Percentiles rank a stretch among this genome's conserved stretches.
Evolutionary conservation across 2,329 filamentous ascomycete genomes (phyloP).

Genomic region (Lasiodiplodia gonubiensis): DNA sequence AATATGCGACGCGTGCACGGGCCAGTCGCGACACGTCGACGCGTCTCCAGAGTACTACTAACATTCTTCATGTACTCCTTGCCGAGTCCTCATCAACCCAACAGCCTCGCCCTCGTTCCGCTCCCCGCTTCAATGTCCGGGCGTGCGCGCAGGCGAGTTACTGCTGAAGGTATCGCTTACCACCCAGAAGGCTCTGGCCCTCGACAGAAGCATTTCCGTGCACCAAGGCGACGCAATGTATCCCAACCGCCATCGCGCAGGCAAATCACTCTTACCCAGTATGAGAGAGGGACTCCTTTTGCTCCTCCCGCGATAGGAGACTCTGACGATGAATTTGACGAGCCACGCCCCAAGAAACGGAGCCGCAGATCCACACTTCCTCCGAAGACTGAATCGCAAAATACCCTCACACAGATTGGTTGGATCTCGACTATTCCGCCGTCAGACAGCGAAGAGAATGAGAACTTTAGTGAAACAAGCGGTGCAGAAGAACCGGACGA

Average conservation of each 20-base stretch:
- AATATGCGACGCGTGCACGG: neutral
- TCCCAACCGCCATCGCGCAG: neutral
- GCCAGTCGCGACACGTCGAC: neutral
- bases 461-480: neutral
- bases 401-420: conserved; percentile 28
- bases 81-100: neutral
- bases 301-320: neutral
- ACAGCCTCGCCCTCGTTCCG: neutral
- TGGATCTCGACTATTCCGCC: conserved; percentile 1
- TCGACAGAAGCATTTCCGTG: neutral
- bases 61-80: too few relatives aligned
- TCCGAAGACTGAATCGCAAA: conserved; percentile 19
- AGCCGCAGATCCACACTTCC: conserved; percentile 1
- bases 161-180: neutral
- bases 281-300: neutral
- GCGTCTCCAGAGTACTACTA: neutral
- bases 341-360: neutral
- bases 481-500: neutral
- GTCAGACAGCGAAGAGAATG: conserved; percentile 20
- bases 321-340: conserved; percentile 14
- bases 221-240: neutral
- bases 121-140: neutral
- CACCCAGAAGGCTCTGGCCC: neutral
- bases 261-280: conserved; percentile 23
- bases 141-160: neutral